Evolutionary conservation across 805 yeast species (phyloP), one percentile per base, ranked within the genome.

Genomic region (Scheffersomyces coipomensis): DNA sequence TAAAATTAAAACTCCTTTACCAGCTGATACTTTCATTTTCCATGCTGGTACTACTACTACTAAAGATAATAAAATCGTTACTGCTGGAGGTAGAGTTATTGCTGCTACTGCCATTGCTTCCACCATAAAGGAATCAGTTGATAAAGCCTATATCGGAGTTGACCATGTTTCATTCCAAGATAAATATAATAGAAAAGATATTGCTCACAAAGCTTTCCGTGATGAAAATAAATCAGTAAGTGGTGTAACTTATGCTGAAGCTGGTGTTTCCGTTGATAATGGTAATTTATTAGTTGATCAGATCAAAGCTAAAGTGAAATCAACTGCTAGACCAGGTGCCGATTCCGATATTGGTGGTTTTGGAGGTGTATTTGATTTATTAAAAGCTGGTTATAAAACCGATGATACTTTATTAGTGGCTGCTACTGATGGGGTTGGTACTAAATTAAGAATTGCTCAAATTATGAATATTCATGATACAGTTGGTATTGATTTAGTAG

Each of bases 341-440:
- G 97, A 93, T 57, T 87, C 97, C 12, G 96, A 89, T 52, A 93
- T 93, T 53, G 99, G 99, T 58, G 99, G 99, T 2, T 93, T 93
- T 58, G 99, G 99, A 50, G 99, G 99, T 50, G 69, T 91, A 32
- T 95, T 93, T 51, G 99, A 95, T 62, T 75, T 93, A 55, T 78
- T 81, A 51, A 81, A 82, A 37, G 95, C 96, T 33, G 98, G 98
- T 5, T 93, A 83, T 66, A 80, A 81, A 50, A 78, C 88, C 16
- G 79, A 76, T 48, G 82, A 85, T 41, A 81, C 88, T n/a, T 66
- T 93, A 40, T 71, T 93, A 43, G 98, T 93, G 30, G 97, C 93
- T 43, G 98, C 99, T 43, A 93, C 99, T 34, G 99, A 93, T 67
- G 99, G 99, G 67, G 98, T 93, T 42, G 99, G 99, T 50, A 91